Evolutionary conservation across 2,329 filamentous ascomycete species (phyloP), one percentile per base, ranked within the genome.

Genomic region (Fusarium aywerte): DNA sequence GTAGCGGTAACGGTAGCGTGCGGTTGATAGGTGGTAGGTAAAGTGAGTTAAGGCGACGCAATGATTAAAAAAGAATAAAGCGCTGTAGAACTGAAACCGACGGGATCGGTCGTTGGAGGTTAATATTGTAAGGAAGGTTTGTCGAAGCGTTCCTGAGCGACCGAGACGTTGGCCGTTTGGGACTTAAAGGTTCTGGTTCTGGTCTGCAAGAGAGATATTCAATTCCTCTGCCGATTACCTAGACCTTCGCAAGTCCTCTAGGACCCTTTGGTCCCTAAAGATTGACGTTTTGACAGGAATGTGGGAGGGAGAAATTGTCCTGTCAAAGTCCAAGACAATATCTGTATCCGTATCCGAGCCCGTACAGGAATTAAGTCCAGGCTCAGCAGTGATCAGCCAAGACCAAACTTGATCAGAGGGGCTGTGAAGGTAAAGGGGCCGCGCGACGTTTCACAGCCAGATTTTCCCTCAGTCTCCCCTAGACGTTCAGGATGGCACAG

Each of bases 381-480:
- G 27, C 31, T 62, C 42, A 48, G 47, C 31, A 43, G 36, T 52
- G 55, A 61, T 61, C 39, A 42, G 23, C 35, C 43, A 32, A 36
- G 31, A 23, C n/a, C 31, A n/a, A n/a, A n/a, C n/a, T n/a, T n/a
- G n/a, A n/a, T n/a, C n/a, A 27, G 38, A 59, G 59, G 44, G 45
- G 45, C 45, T 38, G 52, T 40, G 48, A 18, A 65, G 65, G 59
- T 65, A 70, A 70, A 68, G 67, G 71, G 71, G 71, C 11, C 31
- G 45, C 36, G 67, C 58, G 49, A 69, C 62, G 71, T 73, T 73
- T 73, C 71, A 73, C 69, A 69, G 27, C 27, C 27, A 27, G 27
- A 33, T 35, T 25, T 29, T 55, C 58, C 38, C n/a, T 43, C 45
- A 23, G 39, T n/a, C 39, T 23, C 45, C 45, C 32, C 45, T 27